Evolutionary conservation across 2,329 filamentous ascomycete genomes (phyloP).

Genomic region (Neopestalotiopsis rosae): DNA sequence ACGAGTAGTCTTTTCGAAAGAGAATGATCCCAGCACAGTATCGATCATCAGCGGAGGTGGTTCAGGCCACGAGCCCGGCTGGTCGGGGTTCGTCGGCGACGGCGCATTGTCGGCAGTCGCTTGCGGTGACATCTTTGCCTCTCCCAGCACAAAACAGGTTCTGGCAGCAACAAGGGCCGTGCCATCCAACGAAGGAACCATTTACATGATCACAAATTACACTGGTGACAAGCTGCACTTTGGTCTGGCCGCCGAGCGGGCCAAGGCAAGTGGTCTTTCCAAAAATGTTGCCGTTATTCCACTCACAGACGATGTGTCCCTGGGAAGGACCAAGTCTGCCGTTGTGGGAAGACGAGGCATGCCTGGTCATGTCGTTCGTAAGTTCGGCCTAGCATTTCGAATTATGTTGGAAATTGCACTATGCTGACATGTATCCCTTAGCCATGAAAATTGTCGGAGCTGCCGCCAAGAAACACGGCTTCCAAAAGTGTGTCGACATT

Average conservation of each 20-base stretch:
- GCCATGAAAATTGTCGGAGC: conserved; percentile 73
- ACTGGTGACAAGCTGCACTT: conserved; percentile 77
- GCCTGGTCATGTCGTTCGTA: conserved; percentile 61
- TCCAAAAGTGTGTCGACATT: conserved; percentile 63
- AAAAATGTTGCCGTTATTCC: conserved; percentile 73
- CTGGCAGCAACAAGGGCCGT: conserved; percentile 67
- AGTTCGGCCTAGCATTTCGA: conserved; percentile 44
- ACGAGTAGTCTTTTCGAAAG: conserved; percentile 45
- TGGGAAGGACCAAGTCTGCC: conserved; percentile 68
- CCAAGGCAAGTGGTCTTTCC: conserved; percentile 64
- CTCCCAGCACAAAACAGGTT: conserved; percentile 75
- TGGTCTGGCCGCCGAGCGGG: conserved; percentile 76
- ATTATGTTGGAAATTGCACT: too few species aligned
- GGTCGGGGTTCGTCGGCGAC: conserved; percentile 72
- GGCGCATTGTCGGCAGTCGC: conserved; percentile 73
- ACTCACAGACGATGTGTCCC: conserved; percentile 75
- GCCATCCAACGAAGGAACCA: conserved; percentile 66
- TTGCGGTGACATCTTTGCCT: conserved; percentile 77
- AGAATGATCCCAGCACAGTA: conserved; percentile 31
- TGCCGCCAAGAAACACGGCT: conserved; percentile 60
- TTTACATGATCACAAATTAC: conserved; percentile 79
- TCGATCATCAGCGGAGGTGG: conserved; percentile 75
- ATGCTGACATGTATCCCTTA: conserved; percentile 40
- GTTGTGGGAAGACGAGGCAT: conserved; percentile 77
- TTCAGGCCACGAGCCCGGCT: conserved; percentile 75